Evolutionary conservation across 345 rosid species (phyloP).

Genomic region (Lepidium sativum): DNA sequence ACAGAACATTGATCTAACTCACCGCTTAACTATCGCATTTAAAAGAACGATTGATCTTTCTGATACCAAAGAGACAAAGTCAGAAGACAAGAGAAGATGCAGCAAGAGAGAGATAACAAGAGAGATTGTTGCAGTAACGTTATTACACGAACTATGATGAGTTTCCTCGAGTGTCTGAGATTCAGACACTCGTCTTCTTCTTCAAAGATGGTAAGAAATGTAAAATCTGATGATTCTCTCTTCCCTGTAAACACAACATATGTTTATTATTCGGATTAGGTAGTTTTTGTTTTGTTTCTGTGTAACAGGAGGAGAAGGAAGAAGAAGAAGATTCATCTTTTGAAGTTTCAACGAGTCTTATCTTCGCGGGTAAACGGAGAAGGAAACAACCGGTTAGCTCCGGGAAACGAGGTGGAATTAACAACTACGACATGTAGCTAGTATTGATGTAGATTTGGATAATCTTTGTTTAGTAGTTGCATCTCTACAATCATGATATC

Average conservation of each 20-base stretch:
- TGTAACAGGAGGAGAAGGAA: conserved; percentile 3
- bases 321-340: conserved; percentile 4
- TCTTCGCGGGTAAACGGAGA: not conserved
- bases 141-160: conserved; percentile 2
- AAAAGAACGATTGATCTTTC: not conserved
- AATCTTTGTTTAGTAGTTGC: not conserved
- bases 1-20: not conserved
- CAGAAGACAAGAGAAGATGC: not conserved
- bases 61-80: not conserved
- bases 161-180: conserved; percentile 2
- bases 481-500: not conserved
- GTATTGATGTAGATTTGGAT: too few species aligned
- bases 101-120: conserved; percentile 1
- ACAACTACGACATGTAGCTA: conserved; percentile 14
- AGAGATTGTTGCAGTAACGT: not conserved
- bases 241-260: not conserved
- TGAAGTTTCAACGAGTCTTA: conserved; percentile 11
- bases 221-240: not conserved
- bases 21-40: not conserved
- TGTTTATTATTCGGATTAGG: not conserved
- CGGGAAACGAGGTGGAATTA: conserved; percentile 22
- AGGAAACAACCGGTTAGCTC: conserved; percentile 14
- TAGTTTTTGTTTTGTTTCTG: not conserved
- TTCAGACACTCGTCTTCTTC: conserved; percentile 18
- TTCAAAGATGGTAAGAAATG: conserved; percentile 3